A percentile compares a stretch with the other conserved stretches of the same genome.
These are phyloP conservation scores for Serpula lacrymans DNA, from an alignment of 768 basidiomycete genomes.

Conservation along the genomic window DNA sequence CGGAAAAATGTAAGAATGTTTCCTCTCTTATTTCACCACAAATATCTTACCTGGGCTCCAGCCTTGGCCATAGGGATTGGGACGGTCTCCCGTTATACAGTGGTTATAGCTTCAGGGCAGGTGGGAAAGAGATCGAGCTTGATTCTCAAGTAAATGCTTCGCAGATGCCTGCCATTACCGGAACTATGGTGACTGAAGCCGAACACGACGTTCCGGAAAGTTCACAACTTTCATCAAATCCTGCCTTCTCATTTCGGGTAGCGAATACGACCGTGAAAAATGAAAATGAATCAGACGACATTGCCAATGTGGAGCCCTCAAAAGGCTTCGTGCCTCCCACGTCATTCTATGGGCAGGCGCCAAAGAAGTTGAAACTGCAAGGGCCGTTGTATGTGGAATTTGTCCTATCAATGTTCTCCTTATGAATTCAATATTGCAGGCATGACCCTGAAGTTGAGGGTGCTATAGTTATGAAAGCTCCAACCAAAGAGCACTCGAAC, in stretches of 20 bases:
- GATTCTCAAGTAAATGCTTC: conserved; percentile 47
- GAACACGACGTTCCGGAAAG: conserved; percentile 13
- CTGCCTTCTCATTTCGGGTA: conserved; percentile 3
- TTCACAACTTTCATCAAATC: conserved; percentile 14
- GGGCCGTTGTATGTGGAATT: conserved; percentile 44
- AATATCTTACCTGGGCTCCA: conserved; percentile 19
- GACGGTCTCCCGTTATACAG: conserved; percentile 46
- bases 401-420: neutral
- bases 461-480: conserved; percentile 84
- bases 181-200: conserved; percentile 22
- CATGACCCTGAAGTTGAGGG: conserved; percentile 74
- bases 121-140: conserved; percentile 61
- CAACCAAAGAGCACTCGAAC: conserved; percentile 61
- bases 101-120: conserved; percentile 43
- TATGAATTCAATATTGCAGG: conserved; percentile 31
- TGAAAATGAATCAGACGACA: conserved; percentile 16
- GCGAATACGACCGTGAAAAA: conserved; percentile 9
- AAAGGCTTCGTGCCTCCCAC: conserved; percentile 47
- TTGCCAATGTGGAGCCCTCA: conserved; percentile 7
- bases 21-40: neutral
- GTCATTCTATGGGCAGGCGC: conserved; percentile 57
- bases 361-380: conserved; percentile 24
- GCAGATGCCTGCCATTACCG: conserved; percentile 47
- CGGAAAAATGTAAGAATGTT: conserved; percentile 58
- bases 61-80: conserved; percentile 61